These are phyloP conservation scores for Boletus pseudo-olivaceus DNA, from an alignment of 768 basidiomycete genomes.

Conservation along the genomic window DNA sequence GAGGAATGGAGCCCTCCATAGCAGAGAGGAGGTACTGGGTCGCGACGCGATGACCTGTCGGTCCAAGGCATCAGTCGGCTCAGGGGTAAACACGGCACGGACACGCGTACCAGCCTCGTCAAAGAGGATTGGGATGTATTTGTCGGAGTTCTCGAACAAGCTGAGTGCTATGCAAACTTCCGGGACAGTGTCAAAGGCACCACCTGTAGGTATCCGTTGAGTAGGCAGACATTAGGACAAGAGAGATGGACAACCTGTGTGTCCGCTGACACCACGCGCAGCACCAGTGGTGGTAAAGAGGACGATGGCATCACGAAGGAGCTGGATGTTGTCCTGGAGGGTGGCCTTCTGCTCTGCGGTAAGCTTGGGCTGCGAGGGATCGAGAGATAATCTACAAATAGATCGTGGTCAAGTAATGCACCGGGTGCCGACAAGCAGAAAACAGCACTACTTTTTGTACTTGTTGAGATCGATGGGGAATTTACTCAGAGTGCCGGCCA, in stretches of 20 bases:
- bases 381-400: constrained; percentile 59
- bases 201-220: constrained; percentile 37
- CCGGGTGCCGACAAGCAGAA: neutral
- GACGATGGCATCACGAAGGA: constrained; percentile 82
- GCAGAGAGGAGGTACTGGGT: constrained; percentile 85
- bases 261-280: constrained; percentile 83
- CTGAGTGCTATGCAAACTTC: constrained; percentile 79
- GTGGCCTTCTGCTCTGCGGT: constrained; percentile 56
- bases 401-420: constrained; percentile 5
- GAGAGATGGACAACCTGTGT: constrained; percentile 52
- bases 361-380: constrained; percentile 63
- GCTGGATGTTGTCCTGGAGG: constrained; percentile 68
- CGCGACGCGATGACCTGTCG: constrained; percentile 79
- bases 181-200: constrained; percentile 74
- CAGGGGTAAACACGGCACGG: neutral
- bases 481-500: constrained; percentile 38
- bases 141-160: constrained; percentile 61
- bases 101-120: constrained; percentile 72
- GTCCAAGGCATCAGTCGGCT: neutral
- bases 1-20: constrained; percentile 65
- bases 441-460: constrained; percentile 60
- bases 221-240: neutral
- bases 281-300: constrained; percentile 84
- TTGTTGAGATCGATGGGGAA: constrained; percentile 79
- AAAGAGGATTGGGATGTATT: constrained; percentile 66